phyloP scores from a whole-genome alignment of 805 yeast genomes.

The Danielozyma ontarioensis region DNA sequence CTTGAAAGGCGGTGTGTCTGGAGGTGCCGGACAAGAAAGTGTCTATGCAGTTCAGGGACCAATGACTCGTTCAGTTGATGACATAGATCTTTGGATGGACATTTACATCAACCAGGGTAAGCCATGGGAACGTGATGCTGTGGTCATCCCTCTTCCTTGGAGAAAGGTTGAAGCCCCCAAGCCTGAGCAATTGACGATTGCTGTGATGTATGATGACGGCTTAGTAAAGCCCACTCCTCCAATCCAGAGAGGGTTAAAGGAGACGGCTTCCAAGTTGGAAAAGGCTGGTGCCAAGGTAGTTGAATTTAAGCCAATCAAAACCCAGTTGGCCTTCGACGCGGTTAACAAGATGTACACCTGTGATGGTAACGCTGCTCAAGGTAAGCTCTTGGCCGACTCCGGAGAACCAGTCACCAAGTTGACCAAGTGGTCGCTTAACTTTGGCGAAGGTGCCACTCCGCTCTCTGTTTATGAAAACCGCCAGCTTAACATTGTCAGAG shows the following conservation, averaged over 20 bases:
- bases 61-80: constrained; percentile 57
- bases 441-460: constrained; percentile 52
- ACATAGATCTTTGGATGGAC: constrained; percentile 65
- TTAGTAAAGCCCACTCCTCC: constrained; percentile 67
- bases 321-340: constrained; percentile 54
- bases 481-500: constrained; percentile 50
- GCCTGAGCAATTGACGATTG: constrained; percentile 49
- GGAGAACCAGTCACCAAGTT: constrained; percentile 69
- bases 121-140: constrained; percentile 55
- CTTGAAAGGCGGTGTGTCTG: constrained; percentile 43
- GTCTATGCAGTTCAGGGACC: constrained; percentile 68
- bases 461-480: constrained; percentile 49
- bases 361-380: constrained; percentile 64
- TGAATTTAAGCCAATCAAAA: constrained; percentile 53
- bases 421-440: constrained; percentile 55
- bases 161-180: constrained; percentile 36
- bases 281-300: constrained; percentile 56
- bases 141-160: constrained; percentile 50
- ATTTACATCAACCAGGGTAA: constrained; percentile 54
- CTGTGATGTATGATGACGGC: constrained; percentile 60
- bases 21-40: constrained; percentile 61
- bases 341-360: constrained; percentile 52
- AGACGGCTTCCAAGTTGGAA: constrained; percentile 48
- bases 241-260: constrained; percentile 45
- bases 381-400: constrained; percentile 45